Evolutionary conservation across 179 eudicot genomes (phyloP).

Genomic region (Vitellaria paradoxa): DNA sequence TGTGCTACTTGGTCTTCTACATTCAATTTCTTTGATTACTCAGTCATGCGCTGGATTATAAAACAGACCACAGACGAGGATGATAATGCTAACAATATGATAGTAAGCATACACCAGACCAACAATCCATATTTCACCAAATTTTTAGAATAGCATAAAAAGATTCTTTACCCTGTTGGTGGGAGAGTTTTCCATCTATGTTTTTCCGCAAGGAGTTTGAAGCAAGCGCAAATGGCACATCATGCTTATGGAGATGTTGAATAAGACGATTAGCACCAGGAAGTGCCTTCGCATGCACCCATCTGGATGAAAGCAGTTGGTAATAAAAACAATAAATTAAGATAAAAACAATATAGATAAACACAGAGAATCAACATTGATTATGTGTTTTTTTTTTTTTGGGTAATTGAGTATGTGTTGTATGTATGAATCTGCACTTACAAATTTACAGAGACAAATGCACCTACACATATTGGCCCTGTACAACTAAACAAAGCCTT

Average conservation of each 20-base stretch:
- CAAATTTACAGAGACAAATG: too few relatives aligned
- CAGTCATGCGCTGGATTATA: not conserved
- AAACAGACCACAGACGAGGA: not conserved
- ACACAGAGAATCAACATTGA: too few relatives aligned
- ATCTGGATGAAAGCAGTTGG: constrained; percentile 39
- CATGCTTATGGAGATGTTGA: constrained; percentile 66
- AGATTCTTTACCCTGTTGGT: constrained; percentile 49
- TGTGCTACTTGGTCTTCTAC: not conserved
- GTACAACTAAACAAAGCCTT: not conserved
- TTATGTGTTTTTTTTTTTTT: too few relatives aligned
- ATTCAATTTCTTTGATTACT: not conserved
- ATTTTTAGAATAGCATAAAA: not conserved
- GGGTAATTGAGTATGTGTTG: too few relatives aligned
- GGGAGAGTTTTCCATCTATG: constrained; percentile 59
- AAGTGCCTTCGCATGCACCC: constrained; percentile 69
- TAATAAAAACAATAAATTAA: too few relatives aligned
- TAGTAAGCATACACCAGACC: not conserved
- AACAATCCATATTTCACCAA: not conserved
- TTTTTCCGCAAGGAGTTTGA: constrained; percentile 62
- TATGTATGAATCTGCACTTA: too few relatives aligned
- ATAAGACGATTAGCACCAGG: constrained; percentile 91
- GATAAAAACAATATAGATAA: too few relatives aligned
- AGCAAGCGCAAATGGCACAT: constrained; percentile 70
- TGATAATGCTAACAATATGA: not conserved
- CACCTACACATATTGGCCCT: too few relatives aligned